Evolutionary conservation across 208 protist genomes (phyloP), one percentile per base, ranked within the genome.

Genomic region (Endotrypanum monterogeii): DNA sequence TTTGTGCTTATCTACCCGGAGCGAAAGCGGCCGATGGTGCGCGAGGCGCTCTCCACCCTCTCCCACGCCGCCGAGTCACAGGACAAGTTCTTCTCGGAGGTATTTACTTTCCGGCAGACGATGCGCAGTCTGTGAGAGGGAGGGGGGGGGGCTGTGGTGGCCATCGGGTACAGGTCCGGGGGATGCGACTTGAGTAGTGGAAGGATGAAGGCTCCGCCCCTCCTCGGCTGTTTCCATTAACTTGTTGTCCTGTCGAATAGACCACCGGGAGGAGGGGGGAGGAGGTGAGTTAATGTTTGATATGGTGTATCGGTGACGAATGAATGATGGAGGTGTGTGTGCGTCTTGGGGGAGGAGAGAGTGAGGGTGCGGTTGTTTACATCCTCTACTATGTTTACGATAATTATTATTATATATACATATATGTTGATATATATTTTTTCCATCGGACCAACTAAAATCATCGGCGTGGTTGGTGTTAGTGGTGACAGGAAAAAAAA

Each of bases 31-130:
- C 28, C 28, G 28, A 67, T 78, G 25, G 82, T 96, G 61, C 84
- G 86, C 16, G 91, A 94, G 79, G 91, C 91, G 25, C 66, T 92
- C 25, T 91, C 89, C 1, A 54, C 62, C 2, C 77, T 96, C 18
- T 82, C 85, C 32, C 90, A 94, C 55, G 89, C 78, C 35, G 84
- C 77, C 5, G 88, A 90, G 56, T 85, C 91, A 50, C 81, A 86
- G 71, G 86, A 91, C 39, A 86, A 88, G 70, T 96, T 96, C 73
- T 94, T 93, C 74, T 91, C 87, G 8, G 89, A 93, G 67, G 87
- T 93, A 12, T 94, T 92, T 76, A 74, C 88, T 25, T 93, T 96
- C 70, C 89, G 91, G 16, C 84, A 93, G 77, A 72, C 78, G 50
- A 73, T 96, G 61, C 87, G 91, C 54, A 80, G 76, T 41, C 51